phyloP scores from a whole-genome alignment of 1,139 yeast species.

The Kluyveromyces marxianus region DNA sequence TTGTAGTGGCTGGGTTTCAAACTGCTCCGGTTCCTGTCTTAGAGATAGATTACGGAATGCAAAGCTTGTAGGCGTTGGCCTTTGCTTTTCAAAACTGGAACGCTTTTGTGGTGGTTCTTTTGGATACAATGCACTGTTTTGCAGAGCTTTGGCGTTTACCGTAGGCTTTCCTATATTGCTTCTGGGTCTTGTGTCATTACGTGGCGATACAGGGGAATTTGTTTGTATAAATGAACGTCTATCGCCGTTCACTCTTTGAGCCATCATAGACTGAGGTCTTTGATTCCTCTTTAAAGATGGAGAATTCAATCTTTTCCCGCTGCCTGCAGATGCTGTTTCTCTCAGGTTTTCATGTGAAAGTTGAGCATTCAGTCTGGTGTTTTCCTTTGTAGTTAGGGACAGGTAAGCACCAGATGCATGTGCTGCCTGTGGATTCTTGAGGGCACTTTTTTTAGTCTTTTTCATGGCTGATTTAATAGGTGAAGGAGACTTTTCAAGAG shows the following conservation, averaged over 20 bases:
- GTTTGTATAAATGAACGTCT: constrained; percentile 4
- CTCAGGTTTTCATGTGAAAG: constrained; percentile 34
- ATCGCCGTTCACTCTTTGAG: constrained; percentile 4
- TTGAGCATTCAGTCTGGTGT: constrained; percentile 64
- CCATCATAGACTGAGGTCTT: constrained; percentile 20
- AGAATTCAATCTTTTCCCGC: neutral
- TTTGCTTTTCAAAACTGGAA: constrained; percentile 50
- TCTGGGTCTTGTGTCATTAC: neutral
- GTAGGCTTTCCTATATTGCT: neutral
- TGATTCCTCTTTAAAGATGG: constrained; percentile 5
- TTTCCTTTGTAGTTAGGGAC: constrained; percentile 68
- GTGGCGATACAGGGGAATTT: neutral
- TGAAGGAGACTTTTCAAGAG: constrained; percentile 15
- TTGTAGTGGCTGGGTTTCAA: constrained; percentile 5
- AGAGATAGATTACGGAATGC: constrained; percentile 35
- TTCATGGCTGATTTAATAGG: constrained; percentile 67
- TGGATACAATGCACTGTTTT: constrained; percentile 18
- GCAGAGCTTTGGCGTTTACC: neutral
- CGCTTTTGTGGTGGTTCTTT: constrained; percentile 37
- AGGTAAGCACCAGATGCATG: constrained; percentile 40
- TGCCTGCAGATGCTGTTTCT: constrained; percentile 8
- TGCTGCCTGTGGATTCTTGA: constrained; percentile 10
- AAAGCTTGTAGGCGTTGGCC: constrained; percentile 22
- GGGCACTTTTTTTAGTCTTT: constrained; percentile 27
- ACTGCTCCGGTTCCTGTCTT: constrained; percentile 26